Evolutionary conservation across 305 asterid genomes (phyloP), one percentile per base, ranked within the genome.

Genomic region (Striga hermonthica): DNA sequence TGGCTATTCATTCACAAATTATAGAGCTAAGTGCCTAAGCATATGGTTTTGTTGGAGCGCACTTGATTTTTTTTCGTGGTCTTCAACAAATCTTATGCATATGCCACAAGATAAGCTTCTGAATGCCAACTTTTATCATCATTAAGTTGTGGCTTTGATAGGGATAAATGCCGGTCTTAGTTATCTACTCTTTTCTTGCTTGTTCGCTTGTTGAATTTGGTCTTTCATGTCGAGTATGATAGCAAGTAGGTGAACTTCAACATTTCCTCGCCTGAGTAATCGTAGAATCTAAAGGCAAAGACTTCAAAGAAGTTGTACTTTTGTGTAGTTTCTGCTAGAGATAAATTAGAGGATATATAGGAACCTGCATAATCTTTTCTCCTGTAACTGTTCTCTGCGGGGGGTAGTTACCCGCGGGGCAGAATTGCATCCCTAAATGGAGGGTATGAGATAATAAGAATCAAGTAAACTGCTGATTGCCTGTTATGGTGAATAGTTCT

Each of bases 1-100:
- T 22, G 31, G 31, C 31, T 22, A 22, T 22, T 22, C 31, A 22
- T 22, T 22, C 54, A 12, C 50, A 11, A 7, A 47, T 64, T 64
- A 48, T n/a, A 47, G 69, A 16, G 59, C 6, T 53, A 63, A n/a
- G n/a, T n/a, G n/a, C n/a, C n/a, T n/a, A n/a, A 47, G 31, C 58
- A 60, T 57, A 41, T 12, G 15, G 55, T 40, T 38, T 49, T 38
- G 28, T 43, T 49, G 40, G 31, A 22, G 31, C 31, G 31, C 31
- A 22, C 31, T 31, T 50, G 15, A 16, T 9, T 39, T 57, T 9
- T 39, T 57, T 47, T 37, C 69, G 55, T 61, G 49, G 50, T 44
- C 31, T 49, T 39, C 58, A 44, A 64, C n/a, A 7, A 15, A 36
- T 59, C 65, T 10, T 47, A 10, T 10, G 34, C 22, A 43, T 39